phyloP scores from a whole-genome alignment of 352 stramenopile species.

The Phytopythium sindhum region DNA sequence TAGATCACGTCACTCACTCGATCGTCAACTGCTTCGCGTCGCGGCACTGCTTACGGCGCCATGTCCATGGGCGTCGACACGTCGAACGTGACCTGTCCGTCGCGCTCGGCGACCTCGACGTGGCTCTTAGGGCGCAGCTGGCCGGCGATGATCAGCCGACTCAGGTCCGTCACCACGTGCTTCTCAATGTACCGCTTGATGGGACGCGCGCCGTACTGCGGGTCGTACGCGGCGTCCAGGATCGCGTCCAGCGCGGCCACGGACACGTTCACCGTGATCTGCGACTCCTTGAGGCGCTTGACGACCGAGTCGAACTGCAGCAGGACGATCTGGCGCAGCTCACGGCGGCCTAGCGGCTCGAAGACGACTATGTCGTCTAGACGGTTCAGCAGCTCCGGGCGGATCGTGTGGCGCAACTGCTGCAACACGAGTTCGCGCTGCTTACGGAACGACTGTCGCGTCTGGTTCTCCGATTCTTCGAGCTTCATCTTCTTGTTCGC shows the following conservation, averaged over 20 bases:
- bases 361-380: slow-evolving; percentile 97
- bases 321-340: slow-evolving; percentile 92
- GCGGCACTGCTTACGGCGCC: slow-evolving; percentile 13
- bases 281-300: slow-evolving; percentile 63
- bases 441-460: slow-evolving; percentile 34
- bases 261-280: slow-evolving; percentile 71
- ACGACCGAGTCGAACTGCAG: slow-evolving; percentile 91
- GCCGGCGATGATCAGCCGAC: slow-evolving; percentile 61
- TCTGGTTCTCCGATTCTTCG: slow-evolving; percentile 27
- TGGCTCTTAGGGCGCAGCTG: slow-evolving; percentile 60
- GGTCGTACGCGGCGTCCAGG: slow-evolving; percentile 91
- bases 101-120: slow-evolving; percentile 47
- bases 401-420: slow-evolving; percentile 86
- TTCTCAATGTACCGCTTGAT: slow-evolving; percentile 96
- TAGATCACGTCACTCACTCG: too few species aligned
- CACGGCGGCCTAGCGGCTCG: slow-evolving; percentile 83
- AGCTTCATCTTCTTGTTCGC: slow-evolving; percentile 63
- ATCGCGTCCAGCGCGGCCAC: slow-evolving; percentile 89
- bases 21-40: background rate
- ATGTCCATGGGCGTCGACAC: slow-evolving; percentile 37
- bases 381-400: slow-evolving; percentile 96
- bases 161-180: slow-evolving; percentile 90
- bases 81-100: slow-evolving; percentile 49
- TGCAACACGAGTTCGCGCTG: slow-evolving; percentile 84
- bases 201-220: slow-evolving; percentile 93